Conservation (phyloP, 163 green algal genomes). For the Chlamydomonas reinhardtii region DNA sequence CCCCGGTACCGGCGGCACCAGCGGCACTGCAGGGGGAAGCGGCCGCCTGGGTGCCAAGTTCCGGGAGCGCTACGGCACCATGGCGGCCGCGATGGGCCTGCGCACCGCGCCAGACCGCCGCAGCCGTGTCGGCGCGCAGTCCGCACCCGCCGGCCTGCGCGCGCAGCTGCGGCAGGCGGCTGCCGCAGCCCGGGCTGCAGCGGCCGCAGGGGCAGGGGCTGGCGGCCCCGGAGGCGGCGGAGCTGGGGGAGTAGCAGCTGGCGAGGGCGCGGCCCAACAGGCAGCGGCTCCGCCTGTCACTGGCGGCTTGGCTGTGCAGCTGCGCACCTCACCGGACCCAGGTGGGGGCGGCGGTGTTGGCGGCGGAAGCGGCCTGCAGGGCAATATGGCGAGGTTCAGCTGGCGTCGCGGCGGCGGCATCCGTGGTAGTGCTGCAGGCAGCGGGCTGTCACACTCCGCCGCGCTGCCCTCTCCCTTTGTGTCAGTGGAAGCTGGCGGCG, state of each 20-base stretch:
- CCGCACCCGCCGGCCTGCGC: conserved; percentile 11
- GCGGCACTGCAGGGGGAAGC: background rate
- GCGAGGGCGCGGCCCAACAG: too few relatives aligned
- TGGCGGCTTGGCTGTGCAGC: too few relatives aligned
- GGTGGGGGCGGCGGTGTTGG: too few relatives aligned
- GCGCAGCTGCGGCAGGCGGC: background rate
- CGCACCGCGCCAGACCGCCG: conserved; percentile 15
- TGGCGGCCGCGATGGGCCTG: conserved; percentile 41
- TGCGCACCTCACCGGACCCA: too few relatives aligned
- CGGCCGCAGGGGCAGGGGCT: background rate
- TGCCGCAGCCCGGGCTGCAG: background rate
- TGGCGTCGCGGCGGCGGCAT: too few relatives aligned
- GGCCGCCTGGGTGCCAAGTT: conserved; percentile 16
- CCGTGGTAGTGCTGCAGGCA: too few relatives aligned
- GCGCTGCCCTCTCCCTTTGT: background rate
- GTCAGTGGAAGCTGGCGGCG: background rate
- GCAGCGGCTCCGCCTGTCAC: too few relatives aligned
- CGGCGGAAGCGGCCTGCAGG: too few relatives aligned
- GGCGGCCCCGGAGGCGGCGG: too few relatives aligned
- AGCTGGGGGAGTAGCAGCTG: background rate
- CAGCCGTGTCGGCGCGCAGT: background rate
- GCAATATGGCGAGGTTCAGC: too few relatives aligned
- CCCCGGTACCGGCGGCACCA: background rate
- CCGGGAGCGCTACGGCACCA: conserved; percentile 40
- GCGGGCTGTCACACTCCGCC: too few relatives aligned